Evolutionary conservation across 1,284 basidiomycete species (phyloP).

Genomic region (Pseudozyma flocculosa): DNA sequence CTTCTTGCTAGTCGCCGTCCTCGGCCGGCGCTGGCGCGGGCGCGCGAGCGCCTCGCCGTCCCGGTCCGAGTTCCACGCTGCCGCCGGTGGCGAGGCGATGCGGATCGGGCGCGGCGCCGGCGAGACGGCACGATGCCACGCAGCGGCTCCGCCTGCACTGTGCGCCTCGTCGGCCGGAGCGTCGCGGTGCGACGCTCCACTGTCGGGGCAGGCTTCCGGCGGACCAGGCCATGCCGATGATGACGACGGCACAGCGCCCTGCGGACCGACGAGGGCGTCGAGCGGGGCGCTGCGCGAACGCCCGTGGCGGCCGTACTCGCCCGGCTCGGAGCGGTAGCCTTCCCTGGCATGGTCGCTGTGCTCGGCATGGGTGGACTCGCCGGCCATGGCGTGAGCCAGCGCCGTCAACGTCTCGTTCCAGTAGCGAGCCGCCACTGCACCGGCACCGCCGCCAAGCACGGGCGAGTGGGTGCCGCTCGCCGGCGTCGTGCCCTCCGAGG

Average conservation of each 20-base stretch:
- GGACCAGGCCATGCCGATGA: too few species aligned
- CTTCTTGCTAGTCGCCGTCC: not conserved
- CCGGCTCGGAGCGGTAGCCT: not conserved
- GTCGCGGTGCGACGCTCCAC: too few species aligned
- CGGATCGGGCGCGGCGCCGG: not conserved
- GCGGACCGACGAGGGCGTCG: too few species aligned
- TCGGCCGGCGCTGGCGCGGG: not conserved
- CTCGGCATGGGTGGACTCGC: constrained; percentile 13
- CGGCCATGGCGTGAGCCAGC: constrained; percentile 26
- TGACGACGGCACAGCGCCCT: too few species aligned
- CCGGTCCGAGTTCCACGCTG: constrained; percentile 12
- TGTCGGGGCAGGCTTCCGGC: too few species aligned
- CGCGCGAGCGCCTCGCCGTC: constrained; percentile 7
- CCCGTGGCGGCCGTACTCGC: not conserved
- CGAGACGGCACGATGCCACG: not conserved
- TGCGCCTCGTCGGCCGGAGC: too few species aligned
- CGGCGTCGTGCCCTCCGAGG: constrained; percentile 13
- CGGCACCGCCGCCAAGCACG: constrained; percentile 4
- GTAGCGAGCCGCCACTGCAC: constrained; percentile 14
- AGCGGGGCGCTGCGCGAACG: not conserved
- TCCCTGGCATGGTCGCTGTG: not conserved
- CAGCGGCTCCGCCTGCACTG: too few species aligned
- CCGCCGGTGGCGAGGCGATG: not conserved
- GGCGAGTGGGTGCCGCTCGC: constrained; percentile 15
- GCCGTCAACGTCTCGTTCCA: constrained; percentile 27